phyloP scores from a whole-genome alignment of 2,329 filamentous ascomycete species.

The Microcyclospora tardicrescens region DNA sequence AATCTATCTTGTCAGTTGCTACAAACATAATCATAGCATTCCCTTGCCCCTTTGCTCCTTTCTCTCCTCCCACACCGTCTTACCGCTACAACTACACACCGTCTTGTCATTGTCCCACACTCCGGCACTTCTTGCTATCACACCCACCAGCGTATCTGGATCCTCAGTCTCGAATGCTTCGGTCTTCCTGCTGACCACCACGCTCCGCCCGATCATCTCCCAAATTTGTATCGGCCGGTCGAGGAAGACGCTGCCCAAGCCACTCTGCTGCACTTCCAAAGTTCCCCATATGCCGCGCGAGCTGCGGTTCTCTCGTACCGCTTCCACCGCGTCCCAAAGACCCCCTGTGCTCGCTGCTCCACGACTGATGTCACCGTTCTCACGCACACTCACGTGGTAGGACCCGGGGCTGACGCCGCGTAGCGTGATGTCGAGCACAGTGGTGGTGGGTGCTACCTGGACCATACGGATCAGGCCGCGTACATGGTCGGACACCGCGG shows the following conservation, averaged over 20 bases:
- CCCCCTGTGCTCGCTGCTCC: slow-evolving; percentile 73
- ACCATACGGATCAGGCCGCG: slow-evolving; percentile 87
- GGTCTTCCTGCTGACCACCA: slow-evolving; percentile 59
- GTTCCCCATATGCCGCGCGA: slow-evolving; percentile 57
- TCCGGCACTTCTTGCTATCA: slow-evolving; percentile 90
- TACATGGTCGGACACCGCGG: slow-evolving; percentile 51
- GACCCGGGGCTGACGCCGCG: slow-evolving; percentile 67
- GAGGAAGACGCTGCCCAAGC: slow-evolving; percentile 66
- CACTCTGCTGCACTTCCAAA: slow-evolving; percentile 61
- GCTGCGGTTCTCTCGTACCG: slow-evolving; percentile 30
- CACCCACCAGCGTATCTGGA: slow-evolving; percentile 74
- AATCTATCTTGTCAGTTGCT: too few relatives aligned
- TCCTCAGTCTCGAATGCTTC: slow-evolving; percentile 55
- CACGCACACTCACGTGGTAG: slow-evolving; percentile 74
- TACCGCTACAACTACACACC: slow-evolving; percentile 93
- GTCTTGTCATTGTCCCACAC: slow-evolving; percentile 99
- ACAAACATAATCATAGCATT: slow-evolving; percentile 50
- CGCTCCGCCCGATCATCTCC: slow-evolving; percentile 89
- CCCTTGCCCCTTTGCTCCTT: slow-evolving; percentile 79
- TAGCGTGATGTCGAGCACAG: slow-evolving; percentile 77
- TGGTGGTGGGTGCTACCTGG: slow-evolving; percentile 65
- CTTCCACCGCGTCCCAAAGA: slow-evolving; percentile 54
- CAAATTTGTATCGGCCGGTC: slow-evolving; percentile 77
- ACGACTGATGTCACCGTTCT: slow-evolving; percentile 72
- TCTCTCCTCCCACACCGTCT: slow-evolving; percentile 96